Evolutionary conservation across 768 basidiomycete species (phyloP), one percentile per base, ranked within the genome.

Genomic region (Amylocystis lapponica): DNA sequence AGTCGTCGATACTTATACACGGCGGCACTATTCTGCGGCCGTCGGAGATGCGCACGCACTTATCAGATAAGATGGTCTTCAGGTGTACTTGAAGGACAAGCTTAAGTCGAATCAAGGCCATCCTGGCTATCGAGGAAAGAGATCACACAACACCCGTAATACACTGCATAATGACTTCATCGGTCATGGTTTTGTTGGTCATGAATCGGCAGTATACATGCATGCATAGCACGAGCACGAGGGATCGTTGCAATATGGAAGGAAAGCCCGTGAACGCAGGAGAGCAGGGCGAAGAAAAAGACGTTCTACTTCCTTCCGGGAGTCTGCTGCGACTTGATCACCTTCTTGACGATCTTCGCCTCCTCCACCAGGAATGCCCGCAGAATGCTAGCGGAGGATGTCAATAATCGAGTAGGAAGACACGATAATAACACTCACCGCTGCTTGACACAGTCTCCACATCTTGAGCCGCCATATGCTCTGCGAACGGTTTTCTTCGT

Each of bases 331-430:
- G 86, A 84, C 76, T 96, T 96, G 78, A 97, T 93, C 56, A 98
- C 95, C 71, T 81, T 86, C 84, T 99, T 99, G 63, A 99, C 96
- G 58, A 99, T 98, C 77, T 98, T 98, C 34, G 96, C 96, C 75
- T 99, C 96, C 76, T 98, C 96, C 30, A 99, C 89, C 48, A 99
- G 71, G 83, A 99, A 99, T 51, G 96, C 93, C 47, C 96, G 89
- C 56, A 98, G 85, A 57, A 99, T 94, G 51, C 96, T 97, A 11
- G 13, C 1, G 16, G 14, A 21, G 10, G 5, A 27, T 12, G 22
- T 27, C 22, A 27, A 27, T n/a, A 3, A 20, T 27, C 14, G 6
- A 32, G 50, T 51, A 37, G 50, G 43, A 27, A 22, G 14, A 20
- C 12, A 7, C 16, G 30, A 13, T 29, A 32, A 7, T 27, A 41